phyloP scores from a whole-genome alignment of 2,329 filamentous ascomycete genomes.

The Onygenales sp. region DNA sequence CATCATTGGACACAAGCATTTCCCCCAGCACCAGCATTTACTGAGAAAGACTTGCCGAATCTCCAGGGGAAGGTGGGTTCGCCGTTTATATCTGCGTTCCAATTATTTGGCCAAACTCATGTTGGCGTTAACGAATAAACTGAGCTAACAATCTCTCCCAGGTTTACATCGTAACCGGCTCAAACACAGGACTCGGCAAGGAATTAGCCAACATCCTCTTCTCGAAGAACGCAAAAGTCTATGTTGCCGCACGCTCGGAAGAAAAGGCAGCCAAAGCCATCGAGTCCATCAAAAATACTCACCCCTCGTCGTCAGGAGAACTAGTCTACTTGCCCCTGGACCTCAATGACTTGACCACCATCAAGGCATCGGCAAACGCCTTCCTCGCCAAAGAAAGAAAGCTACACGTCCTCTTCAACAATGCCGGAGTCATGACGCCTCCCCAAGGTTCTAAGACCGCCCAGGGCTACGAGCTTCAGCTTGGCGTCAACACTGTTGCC shows the following conservation, averaged over 20 bases:
- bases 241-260: slow-evolving; percentile 33
- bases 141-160: slow-evolving; percentile 6
- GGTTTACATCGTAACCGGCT: slow-evolving; percentile 32
- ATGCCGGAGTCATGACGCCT: slow-evolving; percentile 25
- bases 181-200: slow-evolving; percentile 30
- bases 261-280: slow-evolving; percentile 33
- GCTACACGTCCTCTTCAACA: slow-evolving; percentile 31
- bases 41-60: slow-evolving; percentile 12
- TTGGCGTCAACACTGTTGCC: slow-evolving; percentile 33
- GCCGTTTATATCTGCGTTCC: neutral
- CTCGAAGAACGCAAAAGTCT: slow-evolving; percentile 34
- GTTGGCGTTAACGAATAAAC: neutral
- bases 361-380: slow-evolving; percentile 26
- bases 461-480: slow-evolving; percentile 27
- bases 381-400: slow-evolving; percentile 26
- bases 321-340: slow-evolving; percentile 30
- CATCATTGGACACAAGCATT: slow-evolving; percentile 6
- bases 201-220: slow-evolving; percentile 33
- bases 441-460: slow-evolving; percentile 22
- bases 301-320: slow-evolving; percentile 21
- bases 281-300: slow-evolving; percentile 22
- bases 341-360: slow-evolving; percentile 30
- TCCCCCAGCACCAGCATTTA: slow-evolving; percentile 13
- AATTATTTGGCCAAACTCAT: neutral
- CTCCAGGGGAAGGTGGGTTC: slow-evolving; percentile 10